Conservation (phyloP, 805 yeast species). For the Metschnikowia proteae region DNA sequence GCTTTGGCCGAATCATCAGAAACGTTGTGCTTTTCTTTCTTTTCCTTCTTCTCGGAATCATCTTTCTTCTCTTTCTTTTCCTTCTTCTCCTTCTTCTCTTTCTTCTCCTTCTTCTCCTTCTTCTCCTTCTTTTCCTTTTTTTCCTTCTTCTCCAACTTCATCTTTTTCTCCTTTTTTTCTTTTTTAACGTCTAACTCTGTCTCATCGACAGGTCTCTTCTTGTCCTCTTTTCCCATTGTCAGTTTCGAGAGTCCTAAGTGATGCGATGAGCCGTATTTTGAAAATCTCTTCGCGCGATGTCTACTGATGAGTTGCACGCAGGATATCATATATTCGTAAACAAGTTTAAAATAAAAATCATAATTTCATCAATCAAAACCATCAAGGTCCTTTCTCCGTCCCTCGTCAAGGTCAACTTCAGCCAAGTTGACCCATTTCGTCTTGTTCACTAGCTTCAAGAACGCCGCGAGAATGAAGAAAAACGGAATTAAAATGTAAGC, state of each 20-base stretch:
- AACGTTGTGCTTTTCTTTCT: conserved; percentile 32
- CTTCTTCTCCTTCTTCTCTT: conserved; percentile 25
- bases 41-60: conserved; percentile 34
- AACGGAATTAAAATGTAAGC: conserved; percentile 62
- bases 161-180: conserved; percentile 27
- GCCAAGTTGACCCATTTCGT: conserved; percentile 40
- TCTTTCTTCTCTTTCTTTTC: conserved; percentile 21
- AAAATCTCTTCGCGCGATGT: conserved; percentile 5
- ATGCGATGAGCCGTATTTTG: conserved; percentile 1
- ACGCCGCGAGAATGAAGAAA: conserved; percentile 40
- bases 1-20: background rate
- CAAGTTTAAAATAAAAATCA: background rate
- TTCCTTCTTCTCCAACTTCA: conserved; percentile 15
- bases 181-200: conserved; percentile 25
- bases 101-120: conserved; percentile 19
- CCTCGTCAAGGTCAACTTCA: conserved; percentile 50
- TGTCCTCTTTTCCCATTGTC: conserved; percentile 24
- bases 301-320: conserved; percentile 4
- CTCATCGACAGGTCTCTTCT: conserved; percentile 26
- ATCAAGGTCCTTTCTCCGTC: conserved; percentile 42
- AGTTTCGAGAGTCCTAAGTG: background rate
- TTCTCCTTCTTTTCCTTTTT: conserved; percentile 17
- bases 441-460: conserved; percentile 37
- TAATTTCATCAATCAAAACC: background rate
- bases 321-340: background rate